Base-by-base conservation (phyloP, 352 stramenopile species). In the Phytophthora brassicae region DNA sequence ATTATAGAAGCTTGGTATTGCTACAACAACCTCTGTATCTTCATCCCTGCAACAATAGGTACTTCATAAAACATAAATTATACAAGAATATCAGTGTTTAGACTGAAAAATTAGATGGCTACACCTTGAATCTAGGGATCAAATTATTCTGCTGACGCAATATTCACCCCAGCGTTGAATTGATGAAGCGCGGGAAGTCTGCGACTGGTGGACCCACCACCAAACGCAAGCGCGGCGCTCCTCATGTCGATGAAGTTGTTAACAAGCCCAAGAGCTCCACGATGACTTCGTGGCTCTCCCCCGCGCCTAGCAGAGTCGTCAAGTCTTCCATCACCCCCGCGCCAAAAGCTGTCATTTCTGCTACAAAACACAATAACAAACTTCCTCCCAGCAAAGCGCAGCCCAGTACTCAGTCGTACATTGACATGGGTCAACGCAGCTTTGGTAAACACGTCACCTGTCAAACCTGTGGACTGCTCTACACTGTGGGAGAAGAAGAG, bases 371-470 rank as follows among this genome's bases (percentile, higher is more conserved):
- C 31, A 14, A 14, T 14, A 31, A 47, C 55, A 20, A 49, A 1
- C 31, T 52, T 12, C 62, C 49, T 31, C 20, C 60, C 0, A 47
- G 45, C 17, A 65, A 69, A 51, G n/a, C 31, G 2, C 44, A 23
- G 7, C 62, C 66, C 20, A 66, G 41, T 4, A 75, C 61, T 4
- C 85, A 94, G 56, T 65, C 77, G 47, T 94, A 91, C 36, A 78
- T 94, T 46, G 85, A 94, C 52, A 46, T 92, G 6, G 85, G 85
- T 0, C 85, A 94, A 58, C 84, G 81, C 35, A 75, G 74, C 41
- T 89, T 94, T 58, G 84, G 84, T 9, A 67, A 79, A 26, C 71
- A 79, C 39, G 75, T 74, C 45, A 89, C 70, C 13, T 94, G 85
- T 54, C 35, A 51, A 13, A 78, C 43, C 14, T 94, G 85, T 42